Evolutionary conservation across 805 yeast genomes (phyloP).

Genomic region (Ogataea methylovora): DNA sequence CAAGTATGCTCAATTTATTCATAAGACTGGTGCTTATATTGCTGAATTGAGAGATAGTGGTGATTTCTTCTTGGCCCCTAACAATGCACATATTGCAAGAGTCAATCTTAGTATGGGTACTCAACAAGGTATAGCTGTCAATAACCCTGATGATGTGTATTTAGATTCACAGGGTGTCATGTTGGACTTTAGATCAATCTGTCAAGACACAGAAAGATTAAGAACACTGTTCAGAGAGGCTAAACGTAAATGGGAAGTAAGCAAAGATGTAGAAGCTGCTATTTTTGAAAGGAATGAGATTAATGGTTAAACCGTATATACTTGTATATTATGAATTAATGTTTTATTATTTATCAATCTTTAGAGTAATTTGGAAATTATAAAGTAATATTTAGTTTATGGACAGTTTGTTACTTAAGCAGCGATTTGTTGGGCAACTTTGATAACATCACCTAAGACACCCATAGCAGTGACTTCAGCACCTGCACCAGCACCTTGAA

Average conservation of each 20-base stretch:
- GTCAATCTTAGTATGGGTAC: slow-evolving; percentile 39
- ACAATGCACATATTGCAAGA: slow-evolving; percentile 74
- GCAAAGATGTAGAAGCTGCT: slow-evolving; percentile 21
- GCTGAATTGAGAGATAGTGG: slow-evolving; percentile 82
- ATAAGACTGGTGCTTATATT: slow-evolving; percentile 79
- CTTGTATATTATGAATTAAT: neutral
- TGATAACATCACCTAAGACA: slow-evolving; percentile 88
- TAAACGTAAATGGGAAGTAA: slow-evolving; percentile 35
- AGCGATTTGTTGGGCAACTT: slow-evolving; percentile 81
- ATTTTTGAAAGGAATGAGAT: slow-evolving; percentile 9
- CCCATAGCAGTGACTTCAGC: slow-evolving; percentile 68
- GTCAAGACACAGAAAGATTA: slow-evolving; percentile 44
- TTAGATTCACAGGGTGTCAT: slow-evolving; percentile 69
- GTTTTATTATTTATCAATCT: neutral
- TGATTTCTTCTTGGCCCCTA: slow-evolving; percentile 76
- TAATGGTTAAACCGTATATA: neutral
- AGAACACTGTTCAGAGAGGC: slow-evolving; percentile 54
- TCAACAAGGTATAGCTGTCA: slow-evolving; percentile 5
- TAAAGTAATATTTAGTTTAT: too few species aligned
- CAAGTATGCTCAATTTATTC: slow-evolving; percentile 83
- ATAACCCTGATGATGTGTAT: slow-evolving; percentile 18
- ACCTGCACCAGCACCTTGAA: slow-evolving; percentile 97
- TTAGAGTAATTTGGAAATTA: too few species aligned
- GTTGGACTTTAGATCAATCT: slow-evolving; percentile 57
- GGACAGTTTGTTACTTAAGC: too few species aligned